A percentile compares a stretch with the other conserved stretches of the same genome.
phyloP scores from a whole-genome alignment of 345 rosid genomes.

The Eucalyptus sp. region DNA sequence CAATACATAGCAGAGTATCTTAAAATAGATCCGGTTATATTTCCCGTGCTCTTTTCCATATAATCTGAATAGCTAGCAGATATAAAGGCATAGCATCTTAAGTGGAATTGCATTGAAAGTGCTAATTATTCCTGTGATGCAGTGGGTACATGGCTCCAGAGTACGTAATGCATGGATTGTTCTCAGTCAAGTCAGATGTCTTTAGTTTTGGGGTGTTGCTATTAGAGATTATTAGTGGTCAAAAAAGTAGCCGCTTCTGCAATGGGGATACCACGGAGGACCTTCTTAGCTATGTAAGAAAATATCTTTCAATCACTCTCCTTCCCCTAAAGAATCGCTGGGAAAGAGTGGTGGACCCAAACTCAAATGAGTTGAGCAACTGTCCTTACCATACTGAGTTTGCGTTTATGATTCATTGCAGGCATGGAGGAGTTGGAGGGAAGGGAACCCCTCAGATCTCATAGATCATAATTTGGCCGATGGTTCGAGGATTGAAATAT shows the following conservation, averaged over 20 bases:
- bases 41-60: fast-evolving
- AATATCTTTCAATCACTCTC: too few species aligned
- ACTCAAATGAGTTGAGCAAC: too few species aligned
- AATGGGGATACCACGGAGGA: background rate
- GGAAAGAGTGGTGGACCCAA: too few species aligned
- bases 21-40: background rate
- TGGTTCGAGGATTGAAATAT: too few species aligned
- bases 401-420: too few species aligned
- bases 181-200: background rate
- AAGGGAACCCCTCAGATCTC: too few species aligned
- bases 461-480: too few species aligned
- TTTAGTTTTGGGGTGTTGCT: background rate
- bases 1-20: background rate
- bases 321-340: too few species aligned
- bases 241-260: background rate
- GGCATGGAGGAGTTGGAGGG: too few species aligned
- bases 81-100: background rate
- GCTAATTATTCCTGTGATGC: background rate
- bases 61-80: background rate
- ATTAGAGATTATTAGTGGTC: background rate
- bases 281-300: background rate
- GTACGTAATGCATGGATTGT: background rate
- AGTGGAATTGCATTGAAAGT: background rate
- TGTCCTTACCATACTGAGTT: too few species aligned
- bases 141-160: background rate